These are phyloP conservation scores for Mycena filopes DNA, from an alignment of 768 basidiomycete species.

Conservation along the genomic window DNA sequence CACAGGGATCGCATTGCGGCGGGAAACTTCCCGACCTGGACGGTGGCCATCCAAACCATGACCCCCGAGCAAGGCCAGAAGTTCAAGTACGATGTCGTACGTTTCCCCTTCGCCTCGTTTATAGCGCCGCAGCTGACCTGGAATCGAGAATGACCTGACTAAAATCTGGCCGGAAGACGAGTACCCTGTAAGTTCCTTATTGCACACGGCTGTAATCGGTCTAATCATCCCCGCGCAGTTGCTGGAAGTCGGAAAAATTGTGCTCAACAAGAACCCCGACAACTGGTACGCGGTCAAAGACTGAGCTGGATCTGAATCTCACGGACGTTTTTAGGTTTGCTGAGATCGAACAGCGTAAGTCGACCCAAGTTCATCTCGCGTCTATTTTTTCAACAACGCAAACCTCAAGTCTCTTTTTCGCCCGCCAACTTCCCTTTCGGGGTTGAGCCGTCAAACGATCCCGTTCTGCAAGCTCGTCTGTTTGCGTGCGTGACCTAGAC, in stretches of 20 bases:
- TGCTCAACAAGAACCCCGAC: constrained; percentile 32
- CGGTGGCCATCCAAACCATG: constrained; percentile 29
- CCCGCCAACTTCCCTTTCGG: constrained; percentile 24
- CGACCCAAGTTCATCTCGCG: not conserved
- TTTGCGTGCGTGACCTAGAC: constrained; percentile 14
- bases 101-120: not conserved
- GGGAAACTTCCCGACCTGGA: constrained; percentile 29
- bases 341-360: constrained; percentile 32
- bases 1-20: constrained; percentile 26
- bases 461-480: constrained; percentile 30
- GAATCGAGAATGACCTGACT: constrained; percentile 26
- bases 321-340: too few relatives aligned
- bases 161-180: constrained; percentile 33
- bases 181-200: constrained; percentile 6
- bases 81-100: constrained; percentile 29
- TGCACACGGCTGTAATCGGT: too few relatives aligned
- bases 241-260: constrained; percentile 27
- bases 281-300: constrained; percentile 19
- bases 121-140: not conserved
- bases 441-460: constrained; percentile 34
- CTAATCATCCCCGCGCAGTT: not conserved
- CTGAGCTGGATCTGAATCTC: too few relatives aligned
- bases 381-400: not conserved
- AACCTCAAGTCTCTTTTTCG: constrained; percentile 22
- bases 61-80: constrained; percentile 22